Conservation (phyloP, 2,329 filamentous ascomycete species). For the Arthrobotrys pseudoclavata region DNA sequence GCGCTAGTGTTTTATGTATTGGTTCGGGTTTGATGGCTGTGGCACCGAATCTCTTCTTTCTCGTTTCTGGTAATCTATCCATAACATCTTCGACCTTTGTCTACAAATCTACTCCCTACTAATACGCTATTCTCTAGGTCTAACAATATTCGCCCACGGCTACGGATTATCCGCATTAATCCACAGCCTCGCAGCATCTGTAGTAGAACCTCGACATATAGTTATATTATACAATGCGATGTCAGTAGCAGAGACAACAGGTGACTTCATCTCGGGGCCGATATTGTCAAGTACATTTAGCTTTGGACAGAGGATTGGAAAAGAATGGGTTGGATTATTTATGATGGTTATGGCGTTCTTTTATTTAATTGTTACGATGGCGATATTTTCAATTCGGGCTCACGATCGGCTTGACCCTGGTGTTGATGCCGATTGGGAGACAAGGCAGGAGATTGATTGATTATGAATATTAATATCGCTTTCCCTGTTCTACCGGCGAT, state of each 20-base stretch:
- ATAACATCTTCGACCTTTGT: too few species aligned
- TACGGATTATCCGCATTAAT: neutral
- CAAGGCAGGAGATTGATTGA: too few species aligned
- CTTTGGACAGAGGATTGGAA: slow-evolving; percentile 5
- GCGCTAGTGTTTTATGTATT: slow-evolving; percentile 1
- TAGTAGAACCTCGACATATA: neutral
- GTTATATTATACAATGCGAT: neutral
- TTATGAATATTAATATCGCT: too few species aligned
- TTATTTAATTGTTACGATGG: neutral
- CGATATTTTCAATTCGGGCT: neutral
- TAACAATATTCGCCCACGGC: slow-evolving; percentile 10
- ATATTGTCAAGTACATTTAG: neutral
- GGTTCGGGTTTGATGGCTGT: neutral
- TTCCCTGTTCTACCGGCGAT: too few species aligned
- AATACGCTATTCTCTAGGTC: neutral
- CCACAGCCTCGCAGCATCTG: neutral
- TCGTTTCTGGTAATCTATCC: neutral
- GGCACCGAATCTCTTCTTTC: neutral
- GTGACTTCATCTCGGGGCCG: neutral
- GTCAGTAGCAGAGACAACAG: neutral
- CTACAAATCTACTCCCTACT: neutral
- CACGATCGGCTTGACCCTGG: neutral
- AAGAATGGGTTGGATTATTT: neutral
- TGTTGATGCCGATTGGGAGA: neutral
- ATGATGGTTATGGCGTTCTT: slow-evolving; percentile 14